Conservation (phyloP, 169 alveolate genomes). For the Besnoitia besnoiti region DNA sequence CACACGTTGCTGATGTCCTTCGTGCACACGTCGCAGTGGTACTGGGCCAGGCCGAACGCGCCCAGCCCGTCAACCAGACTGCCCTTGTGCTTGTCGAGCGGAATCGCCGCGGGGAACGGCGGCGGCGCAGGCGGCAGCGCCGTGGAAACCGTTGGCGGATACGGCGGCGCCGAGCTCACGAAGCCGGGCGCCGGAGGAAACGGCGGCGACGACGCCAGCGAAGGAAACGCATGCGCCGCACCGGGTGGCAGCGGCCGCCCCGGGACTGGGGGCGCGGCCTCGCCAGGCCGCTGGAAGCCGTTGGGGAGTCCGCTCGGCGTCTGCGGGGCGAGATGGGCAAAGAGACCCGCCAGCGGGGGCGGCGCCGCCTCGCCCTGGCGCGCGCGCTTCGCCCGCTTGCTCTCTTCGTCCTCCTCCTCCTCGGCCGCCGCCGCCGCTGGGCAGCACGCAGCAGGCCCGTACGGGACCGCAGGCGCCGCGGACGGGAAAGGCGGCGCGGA, state of each 20-base stretch:
- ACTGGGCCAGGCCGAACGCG: conserved; percentile 49
- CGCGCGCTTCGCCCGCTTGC: not conserved
- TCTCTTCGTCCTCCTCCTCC: conserved; percentile 1
- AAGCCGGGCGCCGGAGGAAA: not conserved
- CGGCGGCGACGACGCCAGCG: not conserved
- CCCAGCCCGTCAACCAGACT: not conserved
- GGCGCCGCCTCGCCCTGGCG: too few relatives aligned
- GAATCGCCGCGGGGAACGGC: not conserved
- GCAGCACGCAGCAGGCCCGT: not conserved
- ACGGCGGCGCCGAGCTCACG: not conserved
- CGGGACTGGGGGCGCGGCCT: too few relatives aligned
- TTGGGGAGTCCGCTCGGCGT: too few relatives aligned
- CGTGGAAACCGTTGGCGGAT: not conserved
- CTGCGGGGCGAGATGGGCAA: too few relatives aligned
- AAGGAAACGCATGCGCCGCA: too few relatives aligned
- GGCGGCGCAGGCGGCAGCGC: not conserved
- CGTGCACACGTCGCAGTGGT: conserved; percentile 69
- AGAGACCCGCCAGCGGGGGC: too few relatives aligned
- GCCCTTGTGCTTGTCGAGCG: not conserved
- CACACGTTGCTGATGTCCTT: conserved; percentile 51
- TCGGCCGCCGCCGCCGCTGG: not conserved
- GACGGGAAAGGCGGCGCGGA: not conserved
- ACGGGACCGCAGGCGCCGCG: not conserved
- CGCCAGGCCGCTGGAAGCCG: too few relatives aligned
- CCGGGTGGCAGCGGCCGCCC: too few relatives aligned